phyloP scores from a whole-genome alignment of 2,329 filamentous ascomycete genomes.

The Tolypocladium inflatum region DNA sequence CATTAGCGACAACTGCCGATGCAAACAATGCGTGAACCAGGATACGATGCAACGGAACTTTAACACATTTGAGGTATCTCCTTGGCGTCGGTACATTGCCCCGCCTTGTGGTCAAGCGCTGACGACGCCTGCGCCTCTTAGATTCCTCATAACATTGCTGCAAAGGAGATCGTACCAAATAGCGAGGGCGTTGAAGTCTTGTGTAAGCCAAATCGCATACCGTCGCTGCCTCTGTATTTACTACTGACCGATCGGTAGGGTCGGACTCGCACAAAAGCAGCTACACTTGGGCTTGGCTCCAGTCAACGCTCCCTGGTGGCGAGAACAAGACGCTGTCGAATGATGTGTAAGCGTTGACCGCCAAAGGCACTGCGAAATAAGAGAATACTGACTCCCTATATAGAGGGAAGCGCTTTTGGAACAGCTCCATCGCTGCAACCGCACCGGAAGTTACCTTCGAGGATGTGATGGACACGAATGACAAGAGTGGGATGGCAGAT shows the following conservation, averaged over 20 bases:
- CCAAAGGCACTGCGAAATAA: neutral
- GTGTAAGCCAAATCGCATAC: slow-evolving; percentile 15
- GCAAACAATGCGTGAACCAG: slow-evolving; percentile 28
- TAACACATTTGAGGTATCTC: slow-evolving; percentile 27
- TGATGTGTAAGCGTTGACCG: slow-evolving; percentile 3
- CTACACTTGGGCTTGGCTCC: slow-evolving; percentile 50
- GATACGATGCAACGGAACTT: slow-evolving; percentile 32
- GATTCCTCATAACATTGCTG: slow-evolving; percentile 21
- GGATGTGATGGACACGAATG: slow-evolving; percentile 43
- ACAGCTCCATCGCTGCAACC: slow-evolving; percentile 20
- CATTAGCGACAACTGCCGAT: slow-evolving; percentile 33
- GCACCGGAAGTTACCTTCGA: slow-evolving; percentile 53
- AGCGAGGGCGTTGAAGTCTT: slow-evolving; percentile 20
- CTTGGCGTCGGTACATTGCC: neutral
- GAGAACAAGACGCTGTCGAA: slow-evolving; percentile 22
- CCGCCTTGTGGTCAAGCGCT: neutral
- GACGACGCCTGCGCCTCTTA: slow-evolving; percentile 5
- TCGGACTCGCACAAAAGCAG: slow-evolving; percentile 58
- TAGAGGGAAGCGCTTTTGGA: slow-evolving; percentile 13
- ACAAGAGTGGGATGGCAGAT: slow-evolving; percentile 42
- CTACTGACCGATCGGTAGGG: slow-evolving; percentile 37
- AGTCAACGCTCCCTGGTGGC: slow-evolving; percentile 10
- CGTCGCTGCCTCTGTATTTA: too few species aligned
- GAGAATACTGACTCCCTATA: neutral
- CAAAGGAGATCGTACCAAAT: slow-evolving; percentile 16